A percentile compares a stretch with the other conserved stretches of the same genome.
Conservation (phyloP, 441 rosid species). For the Pelargonium cotyledonis region DNA sequence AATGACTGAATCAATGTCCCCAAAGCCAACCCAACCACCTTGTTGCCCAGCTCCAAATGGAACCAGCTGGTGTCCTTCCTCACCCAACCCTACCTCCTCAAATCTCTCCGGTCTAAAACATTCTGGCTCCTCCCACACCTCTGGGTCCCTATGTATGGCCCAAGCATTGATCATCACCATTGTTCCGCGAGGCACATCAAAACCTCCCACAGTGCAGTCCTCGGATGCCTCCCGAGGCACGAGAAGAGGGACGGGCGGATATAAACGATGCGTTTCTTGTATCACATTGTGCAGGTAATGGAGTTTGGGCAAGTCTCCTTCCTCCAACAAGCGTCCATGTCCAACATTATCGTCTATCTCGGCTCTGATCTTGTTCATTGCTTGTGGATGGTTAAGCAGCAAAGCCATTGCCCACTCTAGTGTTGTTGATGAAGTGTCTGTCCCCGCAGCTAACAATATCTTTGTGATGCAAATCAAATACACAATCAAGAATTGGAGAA, state of each 20-base stretch:
- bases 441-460: slow-evolving; percentile 12
- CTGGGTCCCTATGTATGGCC: slow-evolving; percentile 16
- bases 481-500: too few species aligned
- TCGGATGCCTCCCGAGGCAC: slow-evolving; percentile 18
- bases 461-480: too few species aligned
- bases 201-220: slow-evolving; percentile 12
- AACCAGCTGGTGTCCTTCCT: neutral
- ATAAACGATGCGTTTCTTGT: slow-evolving; percentile 3
- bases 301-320: neutral
- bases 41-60: slow-evolving; percentile 11
- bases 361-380: neutral
- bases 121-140: slow-evolving; percentile 12
- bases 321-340: slow-evolving; percentile 5
- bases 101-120: slow-evolving; percentile 16
- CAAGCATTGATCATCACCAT: slow-evolving; percentile 13
- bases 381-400: slow-evolving; percentile 3
- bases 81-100: neutral
- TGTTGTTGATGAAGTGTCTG: slow-evolving; percentile 10
- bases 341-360: slow-evolving; percentile 9
- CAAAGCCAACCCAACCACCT: neutral
- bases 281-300: slow-evolving; percentile 11
- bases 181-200: neutral
- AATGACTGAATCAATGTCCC: slow-evolving; percentile 18
- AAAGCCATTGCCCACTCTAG: slow-evolving; percentile 7
- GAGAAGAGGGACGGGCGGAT: neutral